A percentile compares a stretch with the other conserved stretches of the same genome.
These are phyloP conservation scores for Recurvomyces mirabilis DNA, from an alignment of 495 filamentous ascomycete genomes.

Conservation along the genomic window DNA sequence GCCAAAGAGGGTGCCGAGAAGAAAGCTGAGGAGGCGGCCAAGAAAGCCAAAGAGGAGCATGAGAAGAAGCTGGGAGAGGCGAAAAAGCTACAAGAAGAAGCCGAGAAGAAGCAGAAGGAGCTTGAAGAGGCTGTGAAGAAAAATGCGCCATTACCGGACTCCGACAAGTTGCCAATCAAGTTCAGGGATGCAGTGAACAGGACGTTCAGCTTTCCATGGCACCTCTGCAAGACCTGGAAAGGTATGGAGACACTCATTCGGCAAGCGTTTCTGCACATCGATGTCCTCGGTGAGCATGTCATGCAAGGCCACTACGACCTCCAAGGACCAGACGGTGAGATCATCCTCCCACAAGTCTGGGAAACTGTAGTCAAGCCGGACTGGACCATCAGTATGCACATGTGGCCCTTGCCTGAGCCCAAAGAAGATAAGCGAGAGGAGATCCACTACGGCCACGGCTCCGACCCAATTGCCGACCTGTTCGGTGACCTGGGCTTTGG, in stretches of 20 bases:
- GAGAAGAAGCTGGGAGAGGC: slow-evolving; percentile 27
- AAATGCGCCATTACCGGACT: slow-evolving; percentile 33
- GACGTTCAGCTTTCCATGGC: slow-evolving; percentile 77
- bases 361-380: slow-evolving; percentile 76
- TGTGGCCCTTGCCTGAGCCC: slow-evolving; percentile 77
- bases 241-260: slow-evolving; percentile 80
- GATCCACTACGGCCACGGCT: neutral
- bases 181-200: slow-evolving; percentile 81
- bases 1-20: slow-evolving; percentile 22
- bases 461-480: neutral
- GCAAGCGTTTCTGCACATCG: slow-evolving; percentile 78
- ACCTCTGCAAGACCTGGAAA: slow-evolving; percentile 69
- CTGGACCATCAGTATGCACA: slow-evolving; percentile 88
- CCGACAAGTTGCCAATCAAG: slow-evolving; percentile 48
- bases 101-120: slow-evolving; percentile 39
- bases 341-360: slow-evolving; percentile 81
- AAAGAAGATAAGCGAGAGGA: slow-evolving; percentile 5
- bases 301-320: slow-evolving; percentile 79
- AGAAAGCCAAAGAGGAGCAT: slow-evolving; percentile 27
- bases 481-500: slow-evolving; percentile 3
- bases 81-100: slow-evolving; percentile 35
- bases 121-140: slow-evolving; percentile 41
- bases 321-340: slow-evolving; percentile 71
- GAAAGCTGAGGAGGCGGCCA: slow-evolving; percentile 18
- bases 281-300: slow-evolving; percentile 70